Evolutionary conservation across 2,329 filamentous ascomycete species (phyloP), one percentile per base, ranked within the genome.

Genomic region (Simplicillium sp.): DNA sequence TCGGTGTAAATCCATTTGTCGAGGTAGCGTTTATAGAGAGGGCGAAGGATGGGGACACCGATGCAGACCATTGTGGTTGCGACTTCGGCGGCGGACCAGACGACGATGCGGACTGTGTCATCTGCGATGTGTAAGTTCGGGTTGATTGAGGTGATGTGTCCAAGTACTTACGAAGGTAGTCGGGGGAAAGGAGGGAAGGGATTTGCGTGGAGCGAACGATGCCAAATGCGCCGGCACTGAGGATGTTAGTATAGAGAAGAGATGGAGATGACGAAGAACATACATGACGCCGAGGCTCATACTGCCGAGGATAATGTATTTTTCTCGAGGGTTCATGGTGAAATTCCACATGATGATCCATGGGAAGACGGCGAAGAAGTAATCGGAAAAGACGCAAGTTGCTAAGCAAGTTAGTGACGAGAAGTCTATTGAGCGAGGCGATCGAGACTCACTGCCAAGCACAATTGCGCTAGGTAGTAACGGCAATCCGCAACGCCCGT

Each of bases 271-370:
- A n/a, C n/a, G n/a, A n/a, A n/a, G n/a, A 8, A 48, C 57, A 50
- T 49, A 61, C 63, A 67, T 60, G 5, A 67, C 47, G 5, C 65
- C 65, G 3, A 68, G 46, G 35, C 66, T 68, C 34, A 70, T 59
- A 39, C 64, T 62, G 15, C 53, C 48, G 1, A 64, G 57, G 8
- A 69, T 59, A n/a, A 66, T 54, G 17, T 67, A 54, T 50, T 67
- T 69, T 34, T 70, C 66, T 13, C 62, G 56, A n/a, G 50, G 58
- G 12, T 62, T 61, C 63, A 70, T 69, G 28, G 65, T 60, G 7
- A 69, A 44, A 0, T 59, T 56, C 62, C 65, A 67, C 16, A 69
- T 58, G 7, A 69, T 55, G 1, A 65, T 53, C 64, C 67, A 70
- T 0, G 67, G 66, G 4, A 68, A 63, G 0, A 55, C 41, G 36